These are phyloP conservation scores for Trametes versicolor DNA, from an alignment of 1,284 basidiomycete species.

Conservation along the genomic window DNA sequence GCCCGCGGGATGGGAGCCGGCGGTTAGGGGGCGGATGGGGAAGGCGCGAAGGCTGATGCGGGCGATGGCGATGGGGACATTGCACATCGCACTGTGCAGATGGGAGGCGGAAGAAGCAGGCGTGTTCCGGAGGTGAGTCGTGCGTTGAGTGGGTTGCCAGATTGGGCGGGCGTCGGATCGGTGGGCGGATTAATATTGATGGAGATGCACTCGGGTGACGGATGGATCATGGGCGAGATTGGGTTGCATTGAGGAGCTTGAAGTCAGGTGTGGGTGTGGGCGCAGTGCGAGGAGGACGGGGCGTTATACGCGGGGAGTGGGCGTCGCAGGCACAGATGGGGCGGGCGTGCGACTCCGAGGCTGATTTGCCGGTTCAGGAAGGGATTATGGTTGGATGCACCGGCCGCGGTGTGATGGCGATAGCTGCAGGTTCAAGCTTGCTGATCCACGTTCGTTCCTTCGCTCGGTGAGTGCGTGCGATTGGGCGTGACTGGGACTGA, in stretches of 20 bases:
- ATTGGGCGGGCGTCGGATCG: neutral
- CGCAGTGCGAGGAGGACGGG: conserved; percentile 10
- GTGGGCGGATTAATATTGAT: conserved; percentile 3
- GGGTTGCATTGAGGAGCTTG: neutral
- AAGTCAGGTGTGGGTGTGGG: neutral
- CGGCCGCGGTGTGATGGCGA: conserved; percentile 1
- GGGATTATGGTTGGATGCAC: conserved; percentile 1
- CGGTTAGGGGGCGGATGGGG: conserved; percentile 1
- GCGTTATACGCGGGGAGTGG: conserved; percentile 13
- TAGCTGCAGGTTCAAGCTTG: neutral
- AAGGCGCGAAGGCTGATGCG: neutral
- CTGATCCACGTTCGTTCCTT: neutral
- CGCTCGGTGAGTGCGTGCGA: neutral
- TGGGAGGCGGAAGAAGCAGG: neutral
- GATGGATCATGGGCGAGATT: neutral
- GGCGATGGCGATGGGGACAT: neutral
- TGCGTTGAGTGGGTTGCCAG: neutral
- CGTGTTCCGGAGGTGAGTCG: neutral
- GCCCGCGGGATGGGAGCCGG: neutral
- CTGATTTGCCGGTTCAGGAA: conserved; percentile 13
- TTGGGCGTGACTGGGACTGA: neutral
- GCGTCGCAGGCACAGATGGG: conserved; percentile 17
- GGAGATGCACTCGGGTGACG: neutral
- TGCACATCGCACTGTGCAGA: neutral
- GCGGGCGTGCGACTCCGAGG: neutral